Conservation (phyloP, 306 rosid genomes). For the Rosa multiflora region DNA sequence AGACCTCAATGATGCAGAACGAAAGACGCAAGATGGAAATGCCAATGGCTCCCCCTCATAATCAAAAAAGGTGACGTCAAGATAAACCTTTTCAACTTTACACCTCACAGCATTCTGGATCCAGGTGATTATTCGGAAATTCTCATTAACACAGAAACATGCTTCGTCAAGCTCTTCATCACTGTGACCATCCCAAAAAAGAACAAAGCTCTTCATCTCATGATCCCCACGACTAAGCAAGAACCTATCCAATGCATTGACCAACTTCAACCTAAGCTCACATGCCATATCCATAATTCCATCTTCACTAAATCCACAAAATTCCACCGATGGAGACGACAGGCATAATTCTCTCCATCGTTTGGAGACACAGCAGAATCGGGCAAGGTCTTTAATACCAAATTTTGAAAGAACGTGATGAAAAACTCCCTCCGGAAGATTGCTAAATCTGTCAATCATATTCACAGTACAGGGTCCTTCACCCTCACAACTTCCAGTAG, state of each 20-base stretch:
- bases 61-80: neutral
- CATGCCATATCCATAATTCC: neutral
- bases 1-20: neutral
- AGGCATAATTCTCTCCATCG: neutral
- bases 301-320: neutral
- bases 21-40: neutral
- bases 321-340: neutral
- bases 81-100: conserved; percentile 1
- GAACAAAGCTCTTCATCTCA: neutral
- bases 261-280: neutral
- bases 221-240: neutral
- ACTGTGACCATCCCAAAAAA: neutral
- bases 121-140: neutral
- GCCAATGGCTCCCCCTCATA: neutral
- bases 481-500: neutral
- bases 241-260: neutral
- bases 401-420: neutral
- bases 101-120: neutral
- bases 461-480: neutral
- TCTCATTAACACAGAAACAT: neutral
- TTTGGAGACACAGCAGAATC: neutral
- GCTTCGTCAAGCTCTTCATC: neutral
- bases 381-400: neutral
- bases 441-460: neutral
- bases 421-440: neutral